Conservation (phyloP, 257 asterid genomes). For the Leonotis leonurus region DNA sequence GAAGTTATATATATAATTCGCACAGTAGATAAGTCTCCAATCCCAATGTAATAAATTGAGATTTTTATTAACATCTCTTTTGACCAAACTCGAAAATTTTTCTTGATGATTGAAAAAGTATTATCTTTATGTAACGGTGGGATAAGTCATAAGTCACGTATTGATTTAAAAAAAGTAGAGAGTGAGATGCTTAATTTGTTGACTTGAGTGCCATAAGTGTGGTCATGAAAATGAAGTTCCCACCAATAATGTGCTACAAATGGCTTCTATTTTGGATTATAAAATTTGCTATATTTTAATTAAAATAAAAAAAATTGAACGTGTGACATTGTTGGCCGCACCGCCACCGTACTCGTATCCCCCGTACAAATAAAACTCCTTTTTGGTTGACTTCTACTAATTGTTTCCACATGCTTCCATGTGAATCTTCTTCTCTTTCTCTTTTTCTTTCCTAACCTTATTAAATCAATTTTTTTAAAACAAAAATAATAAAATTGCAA, state of each 20-base stretch:
- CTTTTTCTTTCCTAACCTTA: too few species aligned
- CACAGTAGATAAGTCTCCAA: too few species aligned
- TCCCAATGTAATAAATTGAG: too few species aligned
- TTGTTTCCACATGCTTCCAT: conserved; percentile 18
- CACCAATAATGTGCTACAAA: conserved; percentile 16
- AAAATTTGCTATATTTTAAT: too few species aligned
- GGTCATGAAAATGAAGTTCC: conserved; percentile 16
- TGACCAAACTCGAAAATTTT: too few species aligned
- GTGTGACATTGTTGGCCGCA: conserved; percentile 23
- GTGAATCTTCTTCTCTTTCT: not conserved
- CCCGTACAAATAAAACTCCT: conserved; percentile 14
- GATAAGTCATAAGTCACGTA: not conserved
- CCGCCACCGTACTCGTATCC: conserved; percentile 18
- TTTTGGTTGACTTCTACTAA: conserved; percentile 2
- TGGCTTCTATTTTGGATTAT: not conserved
- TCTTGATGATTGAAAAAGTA: too few species aligned
- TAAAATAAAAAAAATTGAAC: not conserved
- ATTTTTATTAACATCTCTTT: too few species aligned
- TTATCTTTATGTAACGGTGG: not conserved
- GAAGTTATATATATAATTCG: too few species aligned
- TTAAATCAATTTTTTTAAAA: too few species aligned
- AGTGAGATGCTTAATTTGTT: conserved; percentile 43
- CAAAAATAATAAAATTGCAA: too few species aligned
- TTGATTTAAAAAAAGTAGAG: conserved; percentile 1
- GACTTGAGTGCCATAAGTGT: conserved; percentile 31